A percentile compares a stretch with the other conserved stretches of the same genome.
Evolutionary conservation across 192 early-diverging fungal species (phyloP).

Genomic region (Umbelopsis sp.): DNA sequence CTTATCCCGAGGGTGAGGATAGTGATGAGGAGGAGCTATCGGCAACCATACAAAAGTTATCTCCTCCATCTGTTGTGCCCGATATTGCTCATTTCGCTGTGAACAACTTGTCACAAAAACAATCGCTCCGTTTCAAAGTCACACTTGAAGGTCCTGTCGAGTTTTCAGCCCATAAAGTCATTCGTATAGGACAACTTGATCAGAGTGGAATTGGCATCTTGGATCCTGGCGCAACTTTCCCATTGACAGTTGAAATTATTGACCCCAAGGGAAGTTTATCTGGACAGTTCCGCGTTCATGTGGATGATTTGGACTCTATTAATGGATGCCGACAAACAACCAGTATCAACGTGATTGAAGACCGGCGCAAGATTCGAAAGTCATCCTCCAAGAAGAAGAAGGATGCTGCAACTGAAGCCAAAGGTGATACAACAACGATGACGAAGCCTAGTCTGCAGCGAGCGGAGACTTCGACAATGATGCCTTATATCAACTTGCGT

Average conservation of each 20-base stretch:
- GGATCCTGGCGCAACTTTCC: constrained; percentile 59
- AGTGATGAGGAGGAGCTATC: constrained; percentile 43
- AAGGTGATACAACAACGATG: neutral
- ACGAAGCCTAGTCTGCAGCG: constrained; percentile 5
- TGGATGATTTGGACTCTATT: constrained; percentile 71
- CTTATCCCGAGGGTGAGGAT: constrained; percentile 60
- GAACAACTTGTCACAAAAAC: constrained; percentile 64
- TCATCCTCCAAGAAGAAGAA: constrained; percentile 11
- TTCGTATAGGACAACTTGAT: constrained; percentile 63
- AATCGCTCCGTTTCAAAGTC: constrained; percentile 69
- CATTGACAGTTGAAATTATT: constrained; percentile 60
- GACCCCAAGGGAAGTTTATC: constrained; percentile 71
- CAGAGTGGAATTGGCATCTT: constrained; percentile 59
- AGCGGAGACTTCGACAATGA: constrained; percentile 23
- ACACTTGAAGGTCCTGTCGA: constrained; percentile 78
- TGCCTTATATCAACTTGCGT: constrained; percentile 57
- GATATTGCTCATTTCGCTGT: constrained; percentile 49
- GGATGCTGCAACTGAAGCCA: neutral
- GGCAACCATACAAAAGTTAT: constrained; percentile 23
- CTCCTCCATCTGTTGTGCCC: constrained; percentile 23
- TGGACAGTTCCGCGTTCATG: constrained; percentile 73
- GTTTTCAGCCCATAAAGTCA: constrained; percentile 61
- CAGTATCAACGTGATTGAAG: constrained; percentile 68
- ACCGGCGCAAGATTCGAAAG: constrained; percentile 26
- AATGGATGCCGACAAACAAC: constrained; percentile 60